Conservation (phyloP, 352 stramenopile species). For the Chrysophaeum taylorii region DNA sequence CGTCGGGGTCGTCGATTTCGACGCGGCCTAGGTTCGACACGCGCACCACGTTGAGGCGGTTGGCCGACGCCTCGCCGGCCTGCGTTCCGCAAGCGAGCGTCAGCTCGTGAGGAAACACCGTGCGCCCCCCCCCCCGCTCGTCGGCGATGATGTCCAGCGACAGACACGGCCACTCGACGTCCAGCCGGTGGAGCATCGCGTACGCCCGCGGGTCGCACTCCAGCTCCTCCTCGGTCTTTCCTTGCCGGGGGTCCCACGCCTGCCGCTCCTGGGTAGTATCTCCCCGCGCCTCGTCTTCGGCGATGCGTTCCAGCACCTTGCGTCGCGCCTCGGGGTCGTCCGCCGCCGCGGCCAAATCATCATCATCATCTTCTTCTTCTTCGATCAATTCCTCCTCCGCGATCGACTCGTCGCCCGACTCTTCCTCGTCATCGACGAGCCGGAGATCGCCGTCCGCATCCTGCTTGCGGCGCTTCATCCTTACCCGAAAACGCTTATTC, state of each 20-base stretch:
- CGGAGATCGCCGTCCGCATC: too few relatives aligned
- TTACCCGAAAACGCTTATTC: too few relatives aligned
- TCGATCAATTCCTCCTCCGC: slow-evolving; percentile 21
- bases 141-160: slow-evolving; percentile 93
- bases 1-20: slow-evolving; percentile 51
- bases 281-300: slow-evolving; percentile 43
- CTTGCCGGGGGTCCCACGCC: slow-evolving; percentile 78
- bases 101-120: slow-evolving; percentile 84
- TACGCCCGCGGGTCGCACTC: slow-evolving; percentile 98
- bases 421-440: slow-evolving; percentile 43
- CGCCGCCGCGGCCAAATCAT: slow-evolving; percentile 36
- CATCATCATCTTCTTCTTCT: slow-evolving; percentile 50
- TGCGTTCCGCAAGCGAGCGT: slow-evolving; percentile 91
- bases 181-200: slow-evolving; percentile 97
- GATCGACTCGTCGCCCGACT: slow-evolving; percentile 41
- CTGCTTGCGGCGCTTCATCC: too few relatives aligned
- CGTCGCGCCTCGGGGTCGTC: slow-evolving; percentile 20
- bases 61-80: slow-evolving; percentile 73
- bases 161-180: slow-evolving; percentile 91
- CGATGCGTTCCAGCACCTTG: slow-evolving; percentile 15
- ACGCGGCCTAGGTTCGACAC: slow-evolving; percentile 81
- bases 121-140: slow-evolving; percentile 77
- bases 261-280: slow-evolving; percentile 30
- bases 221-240: slow-evolving; percentile 81
- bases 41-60: slow-evolving; percentile 95